Evolutionary conservation across 352 stramenopile species (phyloP).

Genomic region (Pythium aphanidermatum): DNA sequence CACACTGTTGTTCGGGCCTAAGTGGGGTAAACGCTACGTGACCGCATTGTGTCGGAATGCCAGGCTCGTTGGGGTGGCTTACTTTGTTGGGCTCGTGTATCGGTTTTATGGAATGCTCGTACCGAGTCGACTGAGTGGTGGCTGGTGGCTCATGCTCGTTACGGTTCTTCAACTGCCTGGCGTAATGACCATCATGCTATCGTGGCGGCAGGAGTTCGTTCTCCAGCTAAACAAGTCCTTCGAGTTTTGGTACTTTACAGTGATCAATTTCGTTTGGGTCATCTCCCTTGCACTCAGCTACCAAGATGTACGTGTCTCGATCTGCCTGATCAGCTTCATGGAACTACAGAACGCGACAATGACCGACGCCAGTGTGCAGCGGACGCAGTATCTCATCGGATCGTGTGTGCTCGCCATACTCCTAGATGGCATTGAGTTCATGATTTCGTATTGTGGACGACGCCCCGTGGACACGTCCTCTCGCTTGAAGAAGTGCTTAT

Average conservation of each 20-base stretch:
- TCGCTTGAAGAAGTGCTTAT: constrained; percentile 3
- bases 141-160: neutral
- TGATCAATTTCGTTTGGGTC: neutral
- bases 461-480: neutral
- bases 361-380: neutral
- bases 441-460: constrained; percentile 1
- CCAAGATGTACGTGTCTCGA: neutral
- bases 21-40: neutral
- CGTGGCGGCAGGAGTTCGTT: neutral
- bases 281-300: neutral
- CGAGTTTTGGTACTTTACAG: constrained; percentile 12
- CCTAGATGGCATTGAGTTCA: no score
- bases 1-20: neutral
- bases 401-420: neutral
- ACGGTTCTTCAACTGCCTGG: neutral
- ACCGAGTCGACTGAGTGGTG: neutral
- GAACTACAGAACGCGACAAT: constrained; percentile 1
- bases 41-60: neutral
- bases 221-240: constrained; percentile 3
- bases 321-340: neutral
- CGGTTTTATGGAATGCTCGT: constrained; percentile 8
- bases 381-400: neutral
- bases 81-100: constrained; percentile 6
- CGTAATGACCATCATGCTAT: neutral
- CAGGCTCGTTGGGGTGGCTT: neutral